Conservation (phyloP, 768 basidiomycete species). For the Boletellus ananiceps region DNA sequence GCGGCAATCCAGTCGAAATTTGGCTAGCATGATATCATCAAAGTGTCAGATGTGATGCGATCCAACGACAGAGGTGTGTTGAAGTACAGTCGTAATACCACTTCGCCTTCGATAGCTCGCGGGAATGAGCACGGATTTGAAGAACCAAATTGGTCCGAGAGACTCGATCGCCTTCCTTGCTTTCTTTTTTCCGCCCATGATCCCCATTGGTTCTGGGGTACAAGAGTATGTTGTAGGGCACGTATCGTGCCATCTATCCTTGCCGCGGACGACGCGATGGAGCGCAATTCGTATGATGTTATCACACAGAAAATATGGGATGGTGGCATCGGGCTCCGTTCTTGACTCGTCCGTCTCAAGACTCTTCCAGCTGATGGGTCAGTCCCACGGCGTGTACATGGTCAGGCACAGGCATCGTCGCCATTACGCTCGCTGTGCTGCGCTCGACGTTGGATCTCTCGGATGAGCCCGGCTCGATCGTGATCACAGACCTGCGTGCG, state of each 20-base stretch:
- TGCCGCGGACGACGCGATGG: too few relatives aligned
- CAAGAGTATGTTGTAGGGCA: too few relatives aligned
- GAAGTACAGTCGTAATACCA: slow-evolving; percentile 3
- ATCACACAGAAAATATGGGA: slow-evolving; percentile 87
- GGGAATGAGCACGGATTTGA: too few relatives aligned
- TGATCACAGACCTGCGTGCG: slow-evolving; percentile 73
- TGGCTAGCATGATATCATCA: slow-evolving; percentile 46
- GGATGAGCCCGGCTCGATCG: slow-evolving; percentile 32
- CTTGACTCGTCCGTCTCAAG: slow-evolving; percentile 59
- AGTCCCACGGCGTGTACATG: too few relatives aligned
- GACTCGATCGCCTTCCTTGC: too few relatives aligned
- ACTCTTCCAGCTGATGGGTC: slow-evolving; percentile 20
- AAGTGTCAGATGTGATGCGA: not conserved
- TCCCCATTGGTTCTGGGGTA: too few relatives aligned
- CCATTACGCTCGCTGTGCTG: slow-evolving; percentile 58
- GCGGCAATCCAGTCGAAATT: slow-evolving; percentile 63
- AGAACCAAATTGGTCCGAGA: too few relatives aligned
- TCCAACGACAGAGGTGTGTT: slow-evolving; percentile 3
- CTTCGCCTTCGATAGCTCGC: too few relatives aligned
- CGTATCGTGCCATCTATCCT: too few relatives aligned
- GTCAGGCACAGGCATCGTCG: slow-evolving; percentile 82
- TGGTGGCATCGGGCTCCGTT: slow-evolving; percentile 80
- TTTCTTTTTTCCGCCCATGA: too few relatives aligned
- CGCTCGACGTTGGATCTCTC: slow-evolving; percentile 34
- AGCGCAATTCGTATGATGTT: too few relatives aligned